These are phyloP conservation scores for Wickerhamiella musiphila DNA, from an alignment of 805 yeast genomes.

Conservation along the genomic window DNA sequence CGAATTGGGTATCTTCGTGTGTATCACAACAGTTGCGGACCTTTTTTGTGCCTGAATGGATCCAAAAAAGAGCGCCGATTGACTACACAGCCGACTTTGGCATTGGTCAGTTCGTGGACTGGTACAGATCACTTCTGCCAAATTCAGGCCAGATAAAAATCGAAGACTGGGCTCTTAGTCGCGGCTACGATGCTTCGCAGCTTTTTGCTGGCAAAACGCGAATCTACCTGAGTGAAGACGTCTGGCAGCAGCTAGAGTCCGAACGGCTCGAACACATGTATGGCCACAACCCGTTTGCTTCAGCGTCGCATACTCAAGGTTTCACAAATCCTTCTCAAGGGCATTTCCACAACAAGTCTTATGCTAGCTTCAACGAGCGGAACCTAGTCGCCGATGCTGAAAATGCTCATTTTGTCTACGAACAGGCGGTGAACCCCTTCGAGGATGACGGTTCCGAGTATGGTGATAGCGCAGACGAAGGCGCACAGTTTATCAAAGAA, in stretches of 20 bases:
- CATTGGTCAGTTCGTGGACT: conserved; percentile 21
- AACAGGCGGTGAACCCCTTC: too few relatives aligned
- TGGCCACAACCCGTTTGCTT: conserved; percentile 1
- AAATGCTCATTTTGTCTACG: too few relatives aligned
- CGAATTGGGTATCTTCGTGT: conserved; percentile 20
- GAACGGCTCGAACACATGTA: conserved; percentile 8
- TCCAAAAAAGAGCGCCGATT: conserved; percentile 18
- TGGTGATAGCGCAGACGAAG: too few relatives aligned
- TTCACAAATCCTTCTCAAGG: too few relatives aligned
- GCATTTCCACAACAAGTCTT: too few relatives aligned
- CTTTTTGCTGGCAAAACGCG: conserved; percentile 22
- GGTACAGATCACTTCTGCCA: conserved; percentile 20
- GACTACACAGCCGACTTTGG: conserved; percentile 27
- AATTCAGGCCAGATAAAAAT: conserved; percentile 15
- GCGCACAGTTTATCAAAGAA: too few relatives aligned
- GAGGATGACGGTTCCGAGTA: too few relatives aligned
- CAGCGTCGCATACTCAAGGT: too few relatives aligned
- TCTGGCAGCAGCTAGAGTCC: conserved; percentile 24
- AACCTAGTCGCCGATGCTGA: too few relatives aligned
- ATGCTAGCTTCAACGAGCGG: too few relatives aligned
- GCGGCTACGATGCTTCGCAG: conserved; percentile 20
- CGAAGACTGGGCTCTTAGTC: conserved; percentile 22
- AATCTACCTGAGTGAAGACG: conserved; percentile 23
- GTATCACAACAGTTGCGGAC: conserved; percentile 24
- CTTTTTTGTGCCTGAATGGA: conserved; percentile 24